phyloP scores from a whole-genome alignment of 805 yeast species.

The Kuraishia ogatae region DNA sequence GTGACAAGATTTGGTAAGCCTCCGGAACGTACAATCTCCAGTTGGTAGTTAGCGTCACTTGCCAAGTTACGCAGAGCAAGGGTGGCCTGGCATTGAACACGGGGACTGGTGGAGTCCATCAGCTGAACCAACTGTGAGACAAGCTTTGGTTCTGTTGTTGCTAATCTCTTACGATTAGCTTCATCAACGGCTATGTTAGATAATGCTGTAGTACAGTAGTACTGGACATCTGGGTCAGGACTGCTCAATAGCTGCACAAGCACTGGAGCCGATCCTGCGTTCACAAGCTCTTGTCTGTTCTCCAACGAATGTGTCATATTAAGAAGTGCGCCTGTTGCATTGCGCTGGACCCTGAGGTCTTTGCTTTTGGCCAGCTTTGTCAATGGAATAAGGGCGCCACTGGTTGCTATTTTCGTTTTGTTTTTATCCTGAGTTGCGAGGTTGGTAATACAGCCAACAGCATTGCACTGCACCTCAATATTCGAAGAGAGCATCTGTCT shows the following conservation, averaged over 20 bases:
- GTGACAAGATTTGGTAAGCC: conserved; percentile 93
- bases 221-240: conserved; percentile 93
- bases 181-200: conserved; percentile 97
- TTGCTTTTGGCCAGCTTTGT: conserved; percentile 91
- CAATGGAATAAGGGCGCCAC: conserved; percentile 92
- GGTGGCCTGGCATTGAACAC: conserved; percentile 98
- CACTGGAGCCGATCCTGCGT: conserved; percentile 97
- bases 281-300: conserved; percentile 91
- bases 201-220: conserved; percentile 95
- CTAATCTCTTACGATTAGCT: conserved; percentile 74
- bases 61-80: conserved; percentile 93
- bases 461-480: conserved; percentile 97
- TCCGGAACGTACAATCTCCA: conserved; percentile 91
- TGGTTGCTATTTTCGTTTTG: conserved; percentile 89
- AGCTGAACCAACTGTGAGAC: conserved; percentile 80
- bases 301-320: conserved; percentile 98
- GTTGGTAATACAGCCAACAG: conserved; percentile 97
- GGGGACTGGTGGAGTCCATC: conserved; percentile 88
- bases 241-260: conserved; percentile 79
- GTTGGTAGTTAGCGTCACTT: conserved; percentile 90
- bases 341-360: conserved; percentile 94
- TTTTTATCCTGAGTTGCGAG: conserved; percentile 97
- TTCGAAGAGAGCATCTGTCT: conserved; percentile 96
- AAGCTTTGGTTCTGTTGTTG: conserved; percentile 87
- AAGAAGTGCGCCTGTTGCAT: conserved; percentile 95